A percentile compares a stretch with the other conserved stretches of the same genome.
These are phyloP conservation scores for Boletus smithii DNA, from an alignment of 1,284 basidiomycete genomes.

Conservation along the genomic window DNA sequence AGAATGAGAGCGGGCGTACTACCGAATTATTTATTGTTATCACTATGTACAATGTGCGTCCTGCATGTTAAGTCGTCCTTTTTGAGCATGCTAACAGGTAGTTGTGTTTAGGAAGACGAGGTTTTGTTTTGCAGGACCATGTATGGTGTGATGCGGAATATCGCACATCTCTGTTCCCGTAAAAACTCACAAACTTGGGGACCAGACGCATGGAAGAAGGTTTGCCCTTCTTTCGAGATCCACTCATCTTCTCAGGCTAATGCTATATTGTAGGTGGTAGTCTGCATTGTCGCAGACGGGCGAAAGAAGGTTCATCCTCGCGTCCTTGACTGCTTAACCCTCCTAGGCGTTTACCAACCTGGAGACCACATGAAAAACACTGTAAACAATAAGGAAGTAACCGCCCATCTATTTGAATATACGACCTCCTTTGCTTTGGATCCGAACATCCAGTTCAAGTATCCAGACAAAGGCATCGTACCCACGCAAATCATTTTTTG, in stretches of 20 bases:
- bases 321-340: constrained; percentile 87
- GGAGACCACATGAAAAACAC: constrained; percentile 86
- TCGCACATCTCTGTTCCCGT: constrained; percentile 85
- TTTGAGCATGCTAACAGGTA: constrained; percentile 58
- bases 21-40: constrained; percentile 95
- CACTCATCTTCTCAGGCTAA: background rate
- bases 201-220: constrained; percentile 95
- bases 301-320: constrained; percentile 90
- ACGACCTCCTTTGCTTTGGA: constrained; percentile 91
- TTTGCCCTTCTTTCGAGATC: constrained; percentile 24
- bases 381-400: constrained; percentile 85
- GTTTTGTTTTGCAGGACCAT: constrained; percentile 90
- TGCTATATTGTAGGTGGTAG: constrained; percentile 64
- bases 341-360: constrained; percentile 75
- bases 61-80: constrained; percentile 57
- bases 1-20: constrained; percentile 74
- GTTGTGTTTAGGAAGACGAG: constrained; percentile 78
- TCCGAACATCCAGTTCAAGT: constrained; percentile 87
- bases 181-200: constrained; percentile 97
- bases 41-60: constrained; percentile 89
- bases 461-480: constrained; percentile 93
- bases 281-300: constrained; percentile 95
- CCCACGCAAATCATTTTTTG: constrained; percentile 91
- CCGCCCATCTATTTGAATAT: constrained; percentile 94
- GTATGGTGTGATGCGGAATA: constrained; percentile 94